Percentiles rank a stretch among this genome's conserved stretches.
Evolutionary conservation across 768 basidiomycete genomes (phyloP).

Genomic region (Fibroporia radiculosa): DNA sequence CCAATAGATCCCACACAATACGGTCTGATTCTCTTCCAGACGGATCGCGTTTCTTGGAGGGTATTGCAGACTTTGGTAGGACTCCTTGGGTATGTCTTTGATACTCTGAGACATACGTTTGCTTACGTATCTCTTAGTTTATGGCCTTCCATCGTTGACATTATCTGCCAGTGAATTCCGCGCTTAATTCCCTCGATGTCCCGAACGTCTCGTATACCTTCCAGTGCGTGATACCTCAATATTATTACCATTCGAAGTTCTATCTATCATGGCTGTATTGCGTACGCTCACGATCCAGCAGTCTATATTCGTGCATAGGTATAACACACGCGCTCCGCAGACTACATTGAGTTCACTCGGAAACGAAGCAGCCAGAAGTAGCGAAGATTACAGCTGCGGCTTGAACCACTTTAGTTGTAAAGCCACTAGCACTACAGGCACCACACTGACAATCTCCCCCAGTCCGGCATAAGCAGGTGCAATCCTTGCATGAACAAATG

Average conservation of each 20-base stretch:
- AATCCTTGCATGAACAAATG: slow-evolving; percentile 31
- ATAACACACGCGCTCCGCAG: no score
- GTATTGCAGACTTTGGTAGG: slow-evolving; percentile 32
- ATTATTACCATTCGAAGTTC: background rate
- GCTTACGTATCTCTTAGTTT: slow-evolving; percentile 21
- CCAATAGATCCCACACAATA: no score
- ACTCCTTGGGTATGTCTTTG: slow-evolving; percentile 29
- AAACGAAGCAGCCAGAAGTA: no score
- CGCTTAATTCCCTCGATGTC: background rate
- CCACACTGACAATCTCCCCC: slow-evolving; percentile 35
- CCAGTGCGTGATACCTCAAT: background rate
- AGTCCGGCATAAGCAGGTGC: slow-evolving; percentile 36
- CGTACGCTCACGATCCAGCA: no score
- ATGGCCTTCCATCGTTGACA: slow-evolving; percentile 36
- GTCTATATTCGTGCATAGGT: no score
- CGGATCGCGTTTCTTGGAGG: slow-evolving; percentile 39
- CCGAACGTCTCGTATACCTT: background rate
- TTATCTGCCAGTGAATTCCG: no score
- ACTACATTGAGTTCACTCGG: no score
- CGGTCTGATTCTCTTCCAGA: slow-evolving; percentile 11
- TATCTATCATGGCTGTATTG: no score
- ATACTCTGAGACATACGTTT: background rate
- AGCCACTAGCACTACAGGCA: slow-evolving; percentile 34
- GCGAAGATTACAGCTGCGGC: no score
- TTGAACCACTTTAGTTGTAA: slow-evolving; percentile 24